phyloP scores from a whole-genome alignment of 805 yeast genomes.

The Priceomyces fermenticarens region DNA sequence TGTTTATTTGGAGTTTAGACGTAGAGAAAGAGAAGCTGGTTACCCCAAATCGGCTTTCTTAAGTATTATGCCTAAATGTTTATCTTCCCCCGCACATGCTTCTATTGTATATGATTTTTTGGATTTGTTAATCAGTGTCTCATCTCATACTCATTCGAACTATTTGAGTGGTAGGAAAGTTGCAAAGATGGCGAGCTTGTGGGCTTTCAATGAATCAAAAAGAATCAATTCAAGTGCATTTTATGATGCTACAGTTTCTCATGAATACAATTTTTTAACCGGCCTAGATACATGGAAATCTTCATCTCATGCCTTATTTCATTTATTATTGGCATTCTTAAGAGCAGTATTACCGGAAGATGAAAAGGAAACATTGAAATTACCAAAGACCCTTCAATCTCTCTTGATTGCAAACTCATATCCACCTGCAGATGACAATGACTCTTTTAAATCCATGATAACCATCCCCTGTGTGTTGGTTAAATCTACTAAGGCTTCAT shows the following conservation, averaged over 20 bases:
- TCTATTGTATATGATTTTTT: constrained; percentile 85
- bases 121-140: constrained; percentile 71
- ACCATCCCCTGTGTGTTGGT: constrained; percentile 64
- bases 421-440: constrained; percentile 58
- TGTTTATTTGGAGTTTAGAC: constrained; percentile 66
- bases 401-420: constrained; percentile 63
- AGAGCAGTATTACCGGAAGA: constrained; percentile 73
- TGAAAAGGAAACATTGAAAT: constrained; percentile 51
- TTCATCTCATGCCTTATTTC: constrained; percentile 84
- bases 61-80: constrained; percentile 79
- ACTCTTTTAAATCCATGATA: constrained; percentile 35
- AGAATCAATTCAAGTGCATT: constrained; percentile 28
- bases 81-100: constrained; percentile 82
- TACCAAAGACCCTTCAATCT: constrained; percentile 67
- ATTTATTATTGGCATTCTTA: constrained; percentile 69
- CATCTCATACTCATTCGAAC: constrained; percentile 76
- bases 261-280: constrained; percentile 50
- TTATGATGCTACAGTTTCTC: constrained; percentile 32
- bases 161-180: constrained; percentile 78
- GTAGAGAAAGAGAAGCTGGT: constrained; percentile 59
- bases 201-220: constrained; percentile 69
- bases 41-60: constrained; percentile 74
- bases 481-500: constrained; percentile 47
- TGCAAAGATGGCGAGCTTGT: constrained; percentile 76
- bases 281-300: constrained; percentile 78